Percentiles rank a stretch among this genome's conserved stretches.
Conservation (phyloP, 2,329 filamentous ascomycete genomes). For the Berkeleyomyces rouxiae region DNA sequence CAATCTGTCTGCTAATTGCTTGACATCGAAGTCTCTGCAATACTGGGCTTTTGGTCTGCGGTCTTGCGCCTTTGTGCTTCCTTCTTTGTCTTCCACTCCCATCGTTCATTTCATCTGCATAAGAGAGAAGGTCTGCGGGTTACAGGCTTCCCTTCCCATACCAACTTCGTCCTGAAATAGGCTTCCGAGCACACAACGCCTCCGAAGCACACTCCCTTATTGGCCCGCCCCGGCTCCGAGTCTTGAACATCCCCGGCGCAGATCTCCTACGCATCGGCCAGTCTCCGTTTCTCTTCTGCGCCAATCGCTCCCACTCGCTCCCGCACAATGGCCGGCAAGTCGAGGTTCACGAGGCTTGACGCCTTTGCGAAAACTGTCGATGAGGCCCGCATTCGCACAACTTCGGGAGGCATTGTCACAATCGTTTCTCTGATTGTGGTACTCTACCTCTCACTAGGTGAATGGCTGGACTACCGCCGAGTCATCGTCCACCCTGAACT, state of each 20-base stretch:
- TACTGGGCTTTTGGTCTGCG: neutral
- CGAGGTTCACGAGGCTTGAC: constrained; percentile 88
- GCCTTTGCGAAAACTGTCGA: constrained; percentile 99
- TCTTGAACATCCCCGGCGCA: neutral
- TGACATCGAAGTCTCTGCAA: neutral
- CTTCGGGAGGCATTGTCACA: constrained; percentile 87
- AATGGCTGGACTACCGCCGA: constrained; percentile 87
- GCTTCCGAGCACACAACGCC: neutral
- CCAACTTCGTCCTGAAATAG: neutral
- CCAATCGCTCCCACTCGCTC: neutral
- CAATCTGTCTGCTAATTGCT: neutral
- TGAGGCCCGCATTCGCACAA: constrained; percentile 90
- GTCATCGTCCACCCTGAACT: constrained; percentile 80
- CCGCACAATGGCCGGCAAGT: constrained; percentile 63
- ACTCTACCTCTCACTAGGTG: constrained; percentile 76
- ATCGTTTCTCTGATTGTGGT: constrained; percentile 80
- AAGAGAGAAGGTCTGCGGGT: neutral
- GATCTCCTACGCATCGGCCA: neutral
- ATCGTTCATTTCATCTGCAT: neutral
- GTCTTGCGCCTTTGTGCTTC: neutral
- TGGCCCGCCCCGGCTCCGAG: neutral
- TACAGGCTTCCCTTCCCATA: neutral
- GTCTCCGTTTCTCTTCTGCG: neutral
- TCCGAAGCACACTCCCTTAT: neutral
- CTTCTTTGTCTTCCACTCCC: neutral